Evolutionary conservation across 306 rosid species (phyloP).

Genomic region (Begonia fuchsioides): DNA sequence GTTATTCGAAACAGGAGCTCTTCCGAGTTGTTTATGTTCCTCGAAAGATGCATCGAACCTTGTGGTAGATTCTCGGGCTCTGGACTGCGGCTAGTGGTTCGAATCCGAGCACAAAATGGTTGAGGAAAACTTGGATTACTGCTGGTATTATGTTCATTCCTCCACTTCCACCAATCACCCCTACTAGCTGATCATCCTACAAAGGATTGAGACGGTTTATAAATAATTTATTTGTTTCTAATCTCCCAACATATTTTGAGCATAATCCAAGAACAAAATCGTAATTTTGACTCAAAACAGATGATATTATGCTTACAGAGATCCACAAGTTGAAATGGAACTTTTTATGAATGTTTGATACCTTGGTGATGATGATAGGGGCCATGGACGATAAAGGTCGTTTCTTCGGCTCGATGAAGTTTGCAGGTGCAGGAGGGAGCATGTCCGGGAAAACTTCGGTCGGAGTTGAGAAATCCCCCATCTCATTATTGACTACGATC

Average conservation of each 20-base stretch:
- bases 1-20: background rate
- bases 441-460: conserved; percentile 36
- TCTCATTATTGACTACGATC: conserved; percentile 68
- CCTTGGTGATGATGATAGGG: conserved; percentile 68
- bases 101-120: conserved; percentile 52
- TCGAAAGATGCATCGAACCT: conserved; percentile 17
- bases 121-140: conserved; percentile 56
- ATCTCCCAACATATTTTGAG: too few relatives aligned
- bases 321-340: background rate
- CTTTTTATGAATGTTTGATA: background rate
- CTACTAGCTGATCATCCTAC: conserved; percentile 59
- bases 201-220: too few relatives aligned
- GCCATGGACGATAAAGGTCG: conserved; percentile 88
- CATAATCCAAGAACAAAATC: too few relatives aligned
- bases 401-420: conserved; percentile 64
- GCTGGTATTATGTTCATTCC: conserved; percentile 70
- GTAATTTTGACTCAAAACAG: too few relatives aligned
- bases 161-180: conserved; percentile 79
- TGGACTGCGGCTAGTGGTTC: conserved; percentile 62
- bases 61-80: conserved; percentile 63
- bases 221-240: too few relatives aligned
- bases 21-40: background rate
- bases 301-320: too few relatives aligned
- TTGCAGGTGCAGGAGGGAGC: conserved; percentile 84
- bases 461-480: conserved; percentile 79